A percentile compares a stretch with the other conserved stretches of the same genome.
phyloP scores from a whole-genome alignment of 768 basidiomycete species.

The Russula foetens region DNA sequence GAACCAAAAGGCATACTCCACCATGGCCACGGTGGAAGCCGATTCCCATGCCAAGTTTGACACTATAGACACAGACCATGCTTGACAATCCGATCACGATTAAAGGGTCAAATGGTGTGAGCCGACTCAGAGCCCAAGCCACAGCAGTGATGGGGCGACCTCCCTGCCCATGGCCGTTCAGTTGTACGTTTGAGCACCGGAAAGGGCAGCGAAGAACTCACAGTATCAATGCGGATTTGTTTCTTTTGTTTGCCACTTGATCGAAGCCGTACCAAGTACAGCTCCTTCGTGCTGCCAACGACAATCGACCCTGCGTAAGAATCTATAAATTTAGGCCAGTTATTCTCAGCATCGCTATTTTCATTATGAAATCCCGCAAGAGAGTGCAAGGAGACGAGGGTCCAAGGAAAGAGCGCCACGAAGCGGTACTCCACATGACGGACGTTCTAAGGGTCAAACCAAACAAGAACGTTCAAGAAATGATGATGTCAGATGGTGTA shows the following conservation, averaged over 20 bases:
- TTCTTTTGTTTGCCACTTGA: conserved; percentile 1
- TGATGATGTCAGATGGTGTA: not conserved
- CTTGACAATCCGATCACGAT: conserved; percentile 48
- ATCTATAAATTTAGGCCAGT: not conserved
- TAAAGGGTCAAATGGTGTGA: conserved; percentile 45
- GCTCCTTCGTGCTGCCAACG: conserved; percentile 9
- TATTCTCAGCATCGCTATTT: not conserved
- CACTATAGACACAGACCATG: conserved; percentile 49
- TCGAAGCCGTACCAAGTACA: conserved; percentile 6
- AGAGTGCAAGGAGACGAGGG: not conserved
- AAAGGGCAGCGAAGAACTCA: not conserved
- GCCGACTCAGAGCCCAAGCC: conserved; percentile 50
- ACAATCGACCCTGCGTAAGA: conserved; percentile 2
- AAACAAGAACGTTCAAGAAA: conserved; percentile 25
- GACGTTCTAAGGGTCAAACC: conserved; percentile 38
- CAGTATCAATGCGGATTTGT: conserved; percentile 7
- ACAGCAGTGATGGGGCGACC: conserved; percentile 29
- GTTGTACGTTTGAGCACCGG: not conserved
- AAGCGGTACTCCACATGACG: conserved; percentile 30
- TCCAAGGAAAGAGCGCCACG: conserved; percentile 22
- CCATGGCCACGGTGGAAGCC: conserved; percentile 39
- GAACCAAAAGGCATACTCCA: conserved; percentile 8
- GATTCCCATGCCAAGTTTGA: conserved; percentile 31
- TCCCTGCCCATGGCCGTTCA: conserved; percentile 1
- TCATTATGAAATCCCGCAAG: not conserved